Conservation (phyloP, 2,329 filamentous ascomycete genomes). For the Tolypocladium album region DNA sequence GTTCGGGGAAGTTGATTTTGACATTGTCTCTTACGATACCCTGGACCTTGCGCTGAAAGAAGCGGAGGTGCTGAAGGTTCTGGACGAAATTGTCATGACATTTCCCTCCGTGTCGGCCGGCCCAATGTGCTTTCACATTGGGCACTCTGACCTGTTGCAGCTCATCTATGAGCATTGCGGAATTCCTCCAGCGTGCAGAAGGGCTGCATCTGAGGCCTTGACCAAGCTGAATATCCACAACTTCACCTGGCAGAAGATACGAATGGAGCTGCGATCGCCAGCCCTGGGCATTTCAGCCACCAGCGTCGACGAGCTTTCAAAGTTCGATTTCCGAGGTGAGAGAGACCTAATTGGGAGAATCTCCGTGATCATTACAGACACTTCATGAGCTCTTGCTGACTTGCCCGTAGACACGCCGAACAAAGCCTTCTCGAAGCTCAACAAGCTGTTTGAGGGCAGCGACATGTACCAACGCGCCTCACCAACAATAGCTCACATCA, state of each 20-base stretch:
- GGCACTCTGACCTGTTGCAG: constrained; percentile 77
- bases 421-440: constrained; percentile 47
- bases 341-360: not conserved
- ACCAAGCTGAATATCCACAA: constrained; percentile 79
- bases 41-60: constrained; percentile 81
- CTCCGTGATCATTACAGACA: not conserved
- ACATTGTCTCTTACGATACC: constrained; percentile 78
- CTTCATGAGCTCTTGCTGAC: constrained; percentile 6
- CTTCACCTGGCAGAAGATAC: constrained; percentile 73
- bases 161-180: constrained; percentile 86
- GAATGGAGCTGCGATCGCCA: constrained; percentile 71
- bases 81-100: constrained; percentile 78
- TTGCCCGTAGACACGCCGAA: constrained; percentile 34
- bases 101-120: constrained; percentile 65
- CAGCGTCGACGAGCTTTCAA: constrained; percentile 78
- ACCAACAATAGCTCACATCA: constrained; percentile 68
- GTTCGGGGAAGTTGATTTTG: constrained; percentile 88
- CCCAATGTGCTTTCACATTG: constrained; percentile 81
- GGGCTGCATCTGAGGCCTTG: constrained; percentile 68
- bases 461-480: constrained; percentile 66
- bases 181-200: constrained; percentile 57
- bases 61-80: constrained; percentile 84
- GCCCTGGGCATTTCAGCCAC: constrained; percentile 76
- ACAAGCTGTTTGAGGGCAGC: constrained; percentile 49
- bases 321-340: constrained; percentile 79